Percentiles rank a stretch among this genome's conserved stretches.
phyloP scores from a whole-genome alignment of 2,329 filamentous ascomycete genomes.

The Cladosporium sp. region DNA sequence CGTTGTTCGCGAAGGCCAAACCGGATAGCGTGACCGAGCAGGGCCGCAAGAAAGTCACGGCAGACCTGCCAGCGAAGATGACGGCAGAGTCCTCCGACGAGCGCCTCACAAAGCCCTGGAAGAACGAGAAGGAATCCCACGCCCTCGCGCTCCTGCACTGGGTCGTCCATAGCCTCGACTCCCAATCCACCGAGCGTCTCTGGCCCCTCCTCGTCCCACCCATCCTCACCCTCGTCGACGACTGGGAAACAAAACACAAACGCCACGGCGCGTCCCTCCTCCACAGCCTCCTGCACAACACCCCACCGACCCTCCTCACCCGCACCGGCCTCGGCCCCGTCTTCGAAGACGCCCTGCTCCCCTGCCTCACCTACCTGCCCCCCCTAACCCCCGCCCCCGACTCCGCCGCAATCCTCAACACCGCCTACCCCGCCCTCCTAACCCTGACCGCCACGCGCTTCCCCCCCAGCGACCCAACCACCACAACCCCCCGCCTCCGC shows the following conservation, averaged over 20 bases:
- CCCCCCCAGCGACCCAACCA: slow-evolving; percentile 18
- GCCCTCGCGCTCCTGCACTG: slow-evolving; percentile 55
- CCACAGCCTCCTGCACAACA: slow-evolving; percentile 48
- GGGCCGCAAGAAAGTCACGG: slow-evolving; percentile 49
- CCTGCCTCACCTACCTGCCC: slow-evolving; percentile 70
- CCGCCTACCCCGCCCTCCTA: slow-evolving; percentile 62
- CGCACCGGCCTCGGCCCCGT: slow-evolving; percentile 61
- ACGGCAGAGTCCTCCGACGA: slow-evolving; percentile 33
- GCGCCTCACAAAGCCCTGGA: slow-evolving; percentile 53
- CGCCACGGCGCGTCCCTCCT: slow-evolving; percentile 52
- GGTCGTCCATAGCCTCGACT: slow-evolving; percentile 49
- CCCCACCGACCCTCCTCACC: slow-evolving; percentile 48
- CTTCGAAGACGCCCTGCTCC: slow-evolving; percentile 63
- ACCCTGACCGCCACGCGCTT: slow-evolving; percentile 46
- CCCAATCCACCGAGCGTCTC: slow-evolving; percentile 45
- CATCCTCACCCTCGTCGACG: slow-evolving; percentile 63
- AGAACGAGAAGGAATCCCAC: slow-evolving; percentile 43
- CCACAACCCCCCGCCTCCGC: slow-evolving; percentile 26
- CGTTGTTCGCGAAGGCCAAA: slow-evolving; percentile 56
- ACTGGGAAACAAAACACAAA: slow-evolving; percentile 50
- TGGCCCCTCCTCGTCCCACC: slow-evolving; percentile 68
- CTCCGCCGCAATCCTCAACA: slow-evolving; percentile 56
- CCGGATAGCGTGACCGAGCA: slow-evolving; percentile 50
- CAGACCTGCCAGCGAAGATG: slow-evolving; percentile 34
- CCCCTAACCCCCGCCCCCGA: slow-evolving; percentile 68